Percentiles rank a stretch among this genome's conserved stretches.
phyloP scores from a whole-genome alignment of 495 filamentous ascomycete genomes.

The Xylaria palmicola region DNA sequence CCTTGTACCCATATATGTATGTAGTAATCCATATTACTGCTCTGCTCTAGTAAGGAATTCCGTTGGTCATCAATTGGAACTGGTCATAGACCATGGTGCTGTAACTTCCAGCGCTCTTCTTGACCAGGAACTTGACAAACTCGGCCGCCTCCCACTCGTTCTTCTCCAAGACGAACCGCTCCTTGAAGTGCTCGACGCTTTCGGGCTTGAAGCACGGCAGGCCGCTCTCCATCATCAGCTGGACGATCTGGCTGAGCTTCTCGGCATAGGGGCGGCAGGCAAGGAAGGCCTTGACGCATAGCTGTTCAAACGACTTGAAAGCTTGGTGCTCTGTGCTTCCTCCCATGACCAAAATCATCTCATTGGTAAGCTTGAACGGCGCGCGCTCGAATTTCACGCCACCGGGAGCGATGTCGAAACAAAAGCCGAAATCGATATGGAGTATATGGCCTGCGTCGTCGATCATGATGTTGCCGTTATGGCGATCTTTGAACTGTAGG shows the following conservation, averaged over 20 bases:
- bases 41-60: conserved; percentile 75
- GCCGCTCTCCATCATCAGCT: conserved; percentile 94
- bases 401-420: conserved; percentile 97
- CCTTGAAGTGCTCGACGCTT: conserved; percentile 86
- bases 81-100: conserved; percentile 93
- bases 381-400: conserved; percentile 96
- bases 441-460: conserved; percentile 96
- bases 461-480: conserved; percentile 99
- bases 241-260: conserved; percentile 83
- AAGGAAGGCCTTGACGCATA: conserved; percentile 93
- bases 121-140: conserved; percentile 83
- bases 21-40: not conserved
- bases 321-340: conserved; percentile 78
- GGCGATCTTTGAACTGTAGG: conserved; percentile 97
- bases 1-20: no score
- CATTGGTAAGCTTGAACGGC: conserved; percentile 94
- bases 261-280: conserved; percentile 83
- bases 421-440: conserved; percentile 99
- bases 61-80: conserved; percentile 95
- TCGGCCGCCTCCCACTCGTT: conserved; percentile 93
- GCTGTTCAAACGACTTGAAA: conserved; percentile 94
- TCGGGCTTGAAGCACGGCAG: conserved; percentile 98
- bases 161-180: conserved; percentile 91
- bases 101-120: conserved; percentile 83
- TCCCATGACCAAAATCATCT: conserved; percentile 99